Evolutionary conservation across 805 yeast species (phyloP), one percentile per base, ranked within the genome.

Genomic region (Cyberlindnera lachancei): DNA sequence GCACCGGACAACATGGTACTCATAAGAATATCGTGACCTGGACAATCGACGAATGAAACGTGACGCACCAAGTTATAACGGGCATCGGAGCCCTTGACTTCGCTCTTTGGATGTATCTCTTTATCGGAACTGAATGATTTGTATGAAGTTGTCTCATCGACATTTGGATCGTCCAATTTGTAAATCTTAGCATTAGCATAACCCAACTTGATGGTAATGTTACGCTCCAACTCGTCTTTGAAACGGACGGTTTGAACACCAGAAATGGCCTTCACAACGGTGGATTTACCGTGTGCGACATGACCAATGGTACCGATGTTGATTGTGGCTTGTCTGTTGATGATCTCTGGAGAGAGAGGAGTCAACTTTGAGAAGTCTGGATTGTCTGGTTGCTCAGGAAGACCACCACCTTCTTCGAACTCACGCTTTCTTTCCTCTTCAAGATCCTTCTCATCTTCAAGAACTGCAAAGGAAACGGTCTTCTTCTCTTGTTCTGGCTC

Each of bases 1-100:
- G 99, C 99, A 59, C 99, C 99, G 29, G 97, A 88, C 75, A 92
- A 79, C 99, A 92, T 92, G 46, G 99, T 92, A 73, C 96, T 87
- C 99, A 92, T 92, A 61, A 92, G 79, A 68, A 92, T 94, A 70
- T 92, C 99, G 83, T 92, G 99, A 62, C 99, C 99, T 40, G 99
- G 99, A 70, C 98, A 94, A 70, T 92, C 99, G 41, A 94, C 98
- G 53, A 94, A 94, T 9, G 96, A 86, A 33, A 92, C 98, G 59
- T 92, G 99, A 64, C 99, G 86, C 26, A 87, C 77, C 48, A 92
- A 72, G 52, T 75, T 74, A 64, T 87, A 88, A 57, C 95, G 83
- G 35, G 95, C 94, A n/a, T 59, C 60, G 62, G 95, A 86, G 9
- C 92, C 95, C 44, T 79, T 79, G 48, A 85, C 75, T 54, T 80